Evolutionary conservation across 306 rosid genomes (phyloP).

Genomic region (Sicyos baderoa): DNA sequence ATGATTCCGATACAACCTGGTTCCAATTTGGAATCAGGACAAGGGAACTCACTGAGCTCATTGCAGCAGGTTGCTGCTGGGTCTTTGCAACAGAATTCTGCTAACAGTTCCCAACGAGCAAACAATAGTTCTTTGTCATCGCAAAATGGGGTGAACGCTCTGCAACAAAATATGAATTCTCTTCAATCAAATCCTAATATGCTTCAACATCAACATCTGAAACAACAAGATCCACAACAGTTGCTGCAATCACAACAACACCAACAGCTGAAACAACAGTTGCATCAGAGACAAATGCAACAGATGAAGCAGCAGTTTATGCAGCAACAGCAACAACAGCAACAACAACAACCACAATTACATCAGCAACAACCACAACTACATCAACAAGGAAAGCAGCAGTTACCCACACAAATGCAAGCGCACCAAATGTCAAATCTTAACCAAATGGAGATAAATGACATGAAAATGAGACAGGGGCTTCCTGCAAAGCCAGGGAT

Average conservation of each 20-base stretch:
- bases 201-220: constrained; percentile 61
- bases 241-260: constrained; percentile 43
- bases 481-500: constrained; percentile 55
- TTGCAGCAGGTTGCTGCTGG: constrained; percentile 49
- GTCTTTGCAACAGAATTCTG: constrained; percentile 62
- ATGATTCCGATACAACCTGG: constrained; percentile 55
- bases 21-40: constrained; percentile 51
- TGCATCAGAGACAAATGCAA: constrained; percentile 41
- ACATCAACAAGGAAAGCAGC: constrained; percentile 61
- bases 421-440: constrained; percentile 55
- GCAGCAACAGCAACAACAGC: constrained; percentile 32
- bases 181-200: constrained; percentile 51
- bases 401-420: constrained; percentile 54
- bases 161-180: constrained; percentile 47
- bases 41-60: constrained; percentile 49
- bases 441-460: constrained; percentile 66
- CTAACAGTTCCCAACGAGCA: constrained; percentile 53
- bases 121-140: constrained; percentile 45
- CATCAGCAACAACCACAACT: constrained; percentile 46
- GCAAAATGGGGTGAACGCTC: constrained; percentile 52
- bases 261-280: constrained; percentile 47
- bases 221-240: constrained; percentile 61
- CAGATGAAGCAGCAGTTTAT: constrained; percentile 47
- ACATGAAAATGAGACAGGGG: constrained; percentile 55
- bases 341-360: constrained; percentile 27